Percentiles rank a stretch among this genome's conserved stretches.
phyloP scores from a whole-genome alignment of 192 early-diverging fungal species.

The Neocallimastix lanati region DNA sequence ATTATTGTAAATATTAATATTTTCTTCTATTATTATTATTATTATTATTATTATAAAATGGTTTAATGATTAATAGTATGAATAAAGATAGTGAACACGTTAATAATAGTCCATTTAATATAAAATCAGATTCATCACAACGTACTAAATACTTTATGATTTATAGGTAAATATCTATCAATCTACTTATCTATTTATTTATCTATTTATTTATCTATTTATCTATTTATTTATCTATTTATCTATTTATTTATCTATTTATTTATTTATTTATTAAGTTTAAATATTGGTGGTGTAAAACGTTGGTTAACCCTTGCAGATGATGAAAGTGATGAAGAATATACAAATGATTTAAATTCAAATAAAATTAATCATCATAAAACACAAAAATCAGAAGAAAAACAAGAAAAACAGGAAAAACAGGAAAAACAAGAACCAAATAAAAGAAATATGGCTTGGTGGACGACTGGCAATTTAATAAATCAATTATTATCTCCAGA shows the following conservation, averaged over 20 bases:
- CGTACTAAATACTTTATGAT: constrained; percentile 12
- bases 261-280: constrained; percentile 3
- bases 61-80: neutral
- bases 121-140: constrained; percentile 13
- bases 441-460: constrained; percentile 13
- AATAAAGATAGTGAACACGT: neutral
- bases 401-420: too few species aligned
- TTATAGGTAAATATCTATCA: constrained; percentile 13
- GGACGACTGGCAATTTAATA: constrained; percentile 22
- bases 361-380: neutral
- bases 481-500: constrained; percentile 23
- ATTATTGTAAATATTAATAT: too few species aligned
- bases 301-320: constrained; percentile 17
- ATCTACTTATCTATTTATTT: too few species aligned
- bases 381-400: neutral
- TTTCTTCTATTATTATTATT: too few species aligned
- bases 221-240: too few species aligned
- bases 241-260: too few species aligned
- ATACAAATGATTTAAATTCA: neutral
- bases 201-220: too few species aligned
- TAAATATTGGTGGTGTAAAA: constrained; percentile 30
- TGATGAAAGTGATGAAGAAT: constrained; percentile 4
- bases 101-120: constrained; percentile 26
- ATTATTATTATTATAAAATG: too few species aligned
- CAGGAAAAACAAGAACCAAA: neutral